These are phyloP conservation scores for Pseudogymnoascus sp. DNA, from an alignment of 2,329 filamentous ascomycete species.

Conservation along the genomic window DNA sequence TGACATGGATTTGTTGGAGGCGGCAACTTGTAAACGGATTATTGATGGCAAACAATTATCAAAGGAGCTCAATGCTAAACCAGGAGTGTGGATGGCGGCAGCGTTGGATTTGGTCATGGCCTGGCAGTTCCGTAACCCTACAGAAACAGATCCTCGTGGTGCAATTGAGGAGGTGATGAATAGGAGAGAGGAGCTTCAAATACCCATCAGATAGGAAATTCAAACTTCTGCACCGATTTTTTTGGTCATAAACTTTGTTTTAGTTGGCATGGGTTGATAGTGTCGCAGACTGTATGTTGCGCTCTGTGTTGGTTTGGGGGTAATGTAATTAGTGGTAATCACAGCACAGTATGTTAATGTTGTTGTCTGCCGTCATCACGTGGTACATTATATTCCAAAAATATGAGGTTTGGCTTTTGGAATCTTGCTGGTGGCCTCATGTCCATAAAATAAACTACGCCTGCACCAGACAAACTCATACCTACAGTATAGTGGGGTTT, in stretches of 20 bases:
- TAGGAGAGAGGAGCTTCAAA: slow-evolving; percentile 44
- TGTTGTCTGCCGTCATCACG: neutral
- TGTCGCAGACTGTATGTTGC: neutral
- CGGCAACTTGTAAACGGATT: slow-evolving; percentile 49
- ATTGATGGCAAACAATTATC: slow-evolving; percentile 70
- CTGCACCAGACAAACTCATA: neutral
- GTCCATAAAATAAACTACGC: neutral
- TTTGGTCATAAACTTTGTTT: neutral
- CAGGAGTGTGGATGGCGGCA: slow-evolving; percentile 74
- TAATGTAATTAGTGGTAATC: neutral
- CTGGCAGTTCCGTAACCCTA: slow-evolving; percentile 82
- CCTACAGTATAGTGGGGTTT: neutral
- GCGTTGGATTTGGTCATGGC: slow-evolving; percentile 72
- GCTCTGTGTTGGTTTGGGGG: neutral
- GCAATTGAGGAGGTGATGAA: slow-evolving; percentile 51
- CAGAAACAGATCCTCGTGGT: slow-evolving; percentile 46
- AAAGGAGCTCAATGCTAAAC: slow-evolving; percentile 54
- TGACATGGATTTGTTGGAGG: slow-evolving; percentile 48
- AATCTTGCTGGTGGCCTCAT: neutral
- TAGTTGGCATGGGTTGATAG: neutral
- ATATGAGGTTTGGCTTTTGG: neutral
- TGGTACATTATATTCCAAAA: neutral
- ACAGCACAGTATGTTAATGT: neutral
- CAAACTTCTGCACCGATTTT: neutral
- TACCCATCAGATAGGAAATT: slow-evolving; percentile 20